Conservation (phyloP, 768 basidiomycete species). For the Pleurotus platypus region DNA sequence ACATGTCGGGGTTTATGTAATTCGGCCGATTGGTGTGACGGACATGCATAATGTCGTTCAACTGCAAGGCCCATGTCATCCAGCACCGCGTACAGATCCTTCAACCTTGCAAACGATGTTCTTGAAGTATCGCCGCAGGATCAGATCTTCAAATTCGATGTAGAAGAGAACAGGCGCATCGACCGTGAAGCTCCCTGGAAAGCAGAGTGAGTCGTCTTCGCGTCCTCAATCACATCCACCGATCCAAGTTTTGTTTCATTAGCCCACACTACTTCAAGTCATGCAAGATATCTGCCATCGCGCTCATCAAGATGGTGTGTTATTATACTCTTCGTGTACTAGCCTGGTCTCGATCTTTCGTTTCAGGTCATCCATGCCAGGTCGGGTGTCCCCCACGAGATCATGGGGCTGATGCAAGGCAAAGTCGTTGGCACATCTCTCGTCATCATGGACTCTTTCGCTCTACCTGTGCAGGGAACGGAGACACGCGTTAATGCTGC, state of each 20-base stretch:
- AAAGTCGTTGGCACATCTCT: conserved; percentile 79
- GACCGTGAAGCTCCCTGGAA: conserved; percentile 78
- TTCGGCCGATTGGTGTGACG: no score
- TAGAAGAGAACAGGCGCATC: conserved; percentile 61
- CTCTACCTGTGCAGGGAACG: conserved; percentile 95
- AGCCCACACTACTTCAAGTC: conserved; percentile 82
- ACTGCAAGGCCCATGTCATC: conserved; percentile 19
- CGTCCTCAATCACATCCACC: neutral
- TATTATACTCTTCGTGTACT: conserved; percentile 4
- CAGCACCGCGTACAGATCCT: conserved; percentile 66
- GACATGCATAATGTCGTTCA: no score
- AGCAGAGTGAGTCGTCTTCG: conserved; percentile 59
- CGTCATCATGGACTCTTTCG: conserved; percentile 94
- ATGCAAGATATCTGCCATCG: conserved; percentile 94
- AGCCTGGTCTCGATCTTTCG: neutral
- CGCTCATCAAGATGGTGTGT: conserved; percentile 89
- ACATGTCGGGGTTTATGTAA: no score
- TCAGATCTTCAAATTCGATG: conserved; percentile 75
- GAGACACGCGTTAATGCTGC: conserved; percentile 97
- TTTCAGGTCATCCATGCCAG: conserved; percentile 93
- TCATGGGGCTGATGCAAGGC: conserved; percentile 99
- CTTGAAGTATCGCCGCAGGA: conserved; percentile 71
- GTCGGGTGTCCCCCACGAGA: conserved; percentile 96
- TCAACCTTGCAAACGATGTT: conserved; percentile 69
- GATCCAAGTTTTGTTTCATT: neutral